phyloP scores from a whole-genome alignment of 345 rosid genomes.

The Geranium rotundifolium region DNA sequence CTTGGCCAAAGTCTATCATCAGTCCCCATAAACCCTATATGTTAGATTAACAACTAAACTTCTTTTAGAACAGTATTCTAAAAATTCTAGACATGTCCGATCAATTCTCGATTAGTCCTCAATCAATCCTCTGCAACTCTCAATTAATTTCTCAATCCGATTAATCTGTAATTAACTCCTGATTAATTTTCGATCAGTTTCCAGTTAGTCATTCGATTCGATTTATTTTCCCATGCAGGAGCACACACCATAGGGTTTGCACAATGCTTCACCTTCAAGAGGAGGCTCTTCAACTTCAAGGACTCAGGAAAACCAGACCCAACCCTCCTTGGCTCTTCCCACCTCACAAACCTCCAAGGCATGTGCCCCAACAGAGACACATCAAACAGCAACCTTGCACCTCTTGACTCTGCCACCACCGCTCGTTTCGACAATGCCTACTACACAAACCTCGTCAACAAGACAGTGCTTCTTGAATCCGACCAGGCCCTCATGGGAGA shows the following conservation, averaged over 20 bases:
- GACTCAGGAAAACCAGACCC: conserved; percentile 79
- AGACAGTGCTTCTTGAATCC: conserved; percentile 52
- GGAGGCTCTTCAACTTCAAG: conserved; percentile 55
- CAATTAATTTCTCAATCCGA: no score
- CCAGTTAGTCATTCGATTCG: no score
- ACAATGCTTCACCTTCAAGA: conserved; percentile 74
- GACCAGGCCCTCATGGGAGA: conserved; percentile 55
- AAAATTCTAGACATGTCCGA: no score
- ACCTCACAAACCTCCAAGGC: conserved; percentile 25
- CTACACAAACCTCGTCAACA: conserved; percentile 44
- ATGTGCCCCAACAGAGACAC: conserved; percentile 51
- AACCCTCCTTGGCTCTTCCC: conserved; percentile 32
- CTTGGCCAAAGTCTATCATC: no score
- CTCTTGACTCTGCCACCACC: conserved; percentile 41
- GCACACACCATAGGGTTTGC: conserved; percentile 91
- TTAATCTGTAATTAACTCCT: no score
- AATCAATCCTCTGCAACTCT: no score
- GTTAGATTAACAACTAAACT: no score
- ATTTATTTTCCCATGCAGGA: no score
- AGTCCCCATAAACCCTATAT: no score
- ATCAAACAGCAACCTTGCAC: conserved; percentile 48
- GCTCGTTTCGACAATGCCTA: conserved; percentile 59
- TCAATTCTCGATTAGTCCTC: no score
- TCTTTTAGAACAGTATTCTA: no score
- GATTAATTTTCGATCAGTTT: no score